Conservation (phyloP, 768 basidiomycete genomes). For the Gelatoporia subvermispora region DNA sequence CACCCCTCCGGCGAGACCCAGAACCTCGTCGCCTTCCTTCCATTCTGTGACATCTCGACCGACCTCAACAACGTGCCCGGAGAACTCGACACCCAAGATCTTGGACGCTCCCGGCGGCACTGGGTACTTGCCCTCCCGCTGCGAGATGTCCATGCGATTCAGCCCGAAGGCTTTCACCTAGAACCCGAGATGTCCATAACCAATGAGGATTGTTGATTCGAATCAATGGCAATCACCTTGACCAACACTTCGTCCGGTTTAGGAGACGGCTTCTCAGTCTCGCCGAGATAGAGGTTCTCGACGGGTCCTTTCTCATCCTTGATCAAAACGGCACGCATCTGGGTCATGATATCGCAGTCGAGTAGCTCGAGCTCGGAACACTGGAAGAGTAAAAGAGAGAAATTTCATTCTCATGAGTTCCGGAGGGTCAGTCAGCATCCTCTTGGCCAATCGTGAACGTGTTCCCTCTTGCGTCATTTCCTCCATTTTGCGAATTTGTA, state of each 20-base stretch:
- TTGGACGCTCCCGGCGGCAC: constrained; percentile 68
- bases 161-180: constrained; percentile 83
- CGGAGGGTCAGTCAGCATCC: no score
- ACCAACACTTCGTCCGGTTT: constrained; percentile 65
- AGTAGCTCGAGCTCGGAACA: no score
- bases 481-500: no score
- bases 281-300: constrained; percentile 76
- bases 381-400: no score
- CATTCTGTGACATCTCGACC: constrained; percentile 32
- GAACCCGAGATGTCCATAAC: background rate
- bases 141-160: constrained; percentile 80
- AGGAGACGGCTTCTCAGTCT: constrained; percentile 58
- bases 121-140: constrained; percentile 71
- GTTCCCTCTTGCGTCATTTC: no score
- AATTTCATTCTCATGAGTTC: no score
- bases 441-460: no score
- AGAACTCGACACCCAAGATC: constrained; percentile 87
- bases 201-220: background rate
- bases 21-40: constrained; percentile 75
- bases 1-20: constrained; percentile 80
- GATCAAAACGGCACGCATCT: constrained; percentile 78
- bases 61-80: constrained; percentile 49
- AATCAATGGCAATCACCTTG: constrained; percentile 43
- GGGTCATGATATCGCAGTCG: background rate
- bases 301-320: constrained; percentile 70